A percentile compares a stretch with the other conserved stretches of the same genome.
These are phyloP conservation scores for Heritiera littoralis DNA, from an alignment of 345 rosid species.

Conservation along the genomic window DNA sequence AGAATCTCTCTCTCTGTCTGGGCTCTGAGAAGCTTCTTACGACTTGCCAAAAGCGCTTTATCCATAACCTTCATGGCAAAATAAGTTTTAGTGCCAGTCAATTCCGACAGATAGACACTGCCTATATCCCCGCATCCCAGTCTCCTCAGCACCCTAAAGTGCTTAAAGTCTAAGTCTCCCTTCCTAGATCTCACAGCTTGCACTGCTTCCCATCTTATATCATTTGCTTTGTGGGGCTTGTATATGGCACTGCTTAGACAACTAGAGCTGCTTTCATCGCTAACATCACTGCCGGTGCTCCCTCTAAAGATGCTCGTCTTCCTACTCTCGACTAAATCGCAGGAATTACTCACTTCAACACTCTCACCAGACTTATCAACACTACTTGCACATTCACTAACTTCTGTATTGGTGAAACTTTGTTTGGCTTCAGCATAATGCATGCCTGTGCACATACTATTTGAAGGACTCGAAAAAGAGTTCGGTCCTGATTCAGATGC, in stretches of 20 bases:
- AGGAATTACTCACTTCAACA: slow-evolving; percentile 43
- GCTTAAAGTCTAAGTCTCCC: slow-evolving; percentile 56
- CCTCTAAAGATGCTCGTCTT: slow-evolving; percentile 66
- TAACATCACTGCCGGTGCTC: slow-evolving; percentile 82
- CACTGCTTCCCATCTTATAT: slow-evolving; percentile 83
- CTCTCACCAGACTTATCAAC: slow-evolving; percentile 44
- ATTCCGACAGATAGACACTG: slow-evolving; percentile 73
- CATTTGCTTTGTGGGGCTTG: slow-evolving; percentile 92
- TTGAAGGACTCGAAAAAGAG: slow-evolving; percentile 62
- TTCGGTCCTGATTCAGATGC: slow-evolving; percentile 39
- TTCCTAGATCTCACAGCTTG: slow-evolving; percentile 54
- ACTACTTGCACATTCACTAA: slow-evolving; percentile 62
- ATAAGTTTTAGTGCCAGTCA: slow-evolving; percentile 62
- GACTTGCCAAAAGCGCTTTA: slow-evolving; percentile 60
- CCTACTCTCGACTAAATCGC: slow-evolving; percentile 56
- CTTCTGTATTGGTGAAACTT: slow-evolving; percentile 75
- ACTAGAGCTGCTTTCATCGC: slow-evolving; percentile 89
- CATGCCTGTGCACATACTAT: slow-evolving; percentile 58
- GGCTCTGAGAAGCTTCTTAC: slow-evolving; percentile 91
- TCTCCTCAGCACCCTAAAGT: slow-evolving; percentile 57
- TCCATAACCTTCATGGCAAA: slow-evolving; percentile 91
- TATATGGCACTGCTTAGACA: slow-evolving; percentile 58
- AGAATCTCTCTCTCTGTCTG: slow-evolving; percentile 90
- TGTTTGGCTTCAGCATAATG: slow-evolving; percentile 63
- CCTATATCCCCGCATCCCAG: slow-evolving; percentile 96